A percentile compares a stretch with the other conserved stretches of the same genome.
phyloP scores from a whole-genome alignment of 768 basidiomycete species.

The Paxillus rubicundulus region DNA sequence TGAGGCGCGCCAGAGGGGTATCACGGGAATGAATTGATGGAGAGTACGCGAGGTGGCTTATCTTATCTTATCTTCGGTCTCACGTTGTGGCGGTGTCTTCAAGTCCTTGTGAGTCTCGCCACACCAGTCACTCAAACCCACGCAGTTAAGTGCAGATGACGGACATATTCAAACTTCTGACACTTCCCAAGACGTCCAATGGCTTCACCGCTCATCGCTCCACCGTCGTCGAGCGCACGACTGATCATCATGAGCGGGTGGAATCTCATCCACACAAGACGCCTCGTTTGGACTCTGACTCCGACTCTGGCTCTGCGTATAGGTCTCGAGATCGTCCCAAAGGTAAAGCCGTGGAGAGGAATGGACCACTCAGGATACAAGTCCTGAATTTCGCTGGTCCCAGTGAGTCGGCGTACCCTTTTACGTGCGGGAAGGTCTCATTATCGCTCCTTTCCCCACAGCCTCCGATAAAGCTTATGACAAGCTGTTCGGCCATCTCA shows the following conservation, averaged over 20 bases:
- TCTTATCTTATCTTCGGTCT: too few species aligned
- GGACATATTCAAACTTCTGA: constrained; percentile 41
- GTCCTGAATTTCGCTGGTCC: constrained; percentile 42
- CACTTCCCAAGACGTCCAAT: constrained; percentile 50
- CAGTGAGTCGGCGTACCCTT: constrained; percentile 16
- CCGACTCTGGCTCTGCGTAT: constrained; percentile 65
- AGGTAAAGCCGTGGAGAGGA: constrained; percentile 22
- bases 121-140: not conserved
- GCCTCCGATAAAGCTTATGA: constrained; percentile 6
- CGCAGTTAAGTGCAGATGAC: constrained; percentile 28
- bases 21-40: too few species aligned
- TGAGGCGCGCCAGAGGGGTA: too few species aligned
- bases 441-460: constrained; percentile 1
- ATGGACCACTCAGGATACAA: constrained; percentile 45
- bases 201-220: constrained; percentile 46
- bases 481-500: constrained; percentile 30
- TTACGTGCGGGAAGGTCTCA: not conserved
- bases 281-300: constrained; percentile 62
- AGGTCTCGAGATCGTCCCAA: constrained; percentile 41
- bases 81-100: too few species aligned
- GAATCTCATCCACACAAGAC: constrained; percentile 66
- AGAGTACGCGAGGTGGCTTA: too few species aligned
- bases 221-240: constrained; percentile 32
- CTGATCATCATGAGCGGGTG: constrained; percentile 40
- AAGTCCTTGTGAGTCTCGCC: too few species aligned